Conservation (phyloP, 345 rosid genomes). For the Salix purpurea region DNA sequence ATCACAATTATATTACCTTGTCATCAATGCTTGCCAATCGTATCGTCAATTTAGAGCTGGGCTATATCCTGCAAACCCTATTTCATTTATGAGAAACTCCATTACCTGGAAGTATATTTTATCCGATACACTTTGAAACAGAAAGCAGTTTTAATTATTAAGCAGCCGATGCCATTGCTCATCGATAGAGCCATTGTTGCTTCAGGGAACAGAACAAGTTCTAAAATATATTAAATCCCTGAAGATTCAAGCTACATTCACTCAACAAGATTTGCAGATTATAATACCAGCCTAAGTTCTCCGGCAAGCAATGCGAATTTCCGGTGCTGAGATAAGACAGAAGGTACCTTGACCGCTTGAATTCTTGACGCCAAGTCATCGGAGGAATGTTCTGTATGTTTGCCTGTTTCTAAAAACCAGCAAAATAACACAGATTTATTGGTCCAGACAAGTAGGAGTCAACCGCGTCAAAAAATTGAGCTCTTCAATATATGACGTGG, state of each 20-base stretch:
- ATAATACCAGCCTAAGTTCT: constrained; percentile 58
- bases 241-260: background rate
- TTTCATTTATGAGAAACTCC: background rate
- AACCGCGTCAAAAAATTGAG: background rate
- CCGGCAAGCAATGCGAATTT: constrained; percentile 69
- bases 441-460: background rate
- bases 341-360: constrained; percentile 41
- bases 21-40: too few species aligned
- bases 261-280: background rate
- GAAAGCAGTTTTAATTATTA: background rate
- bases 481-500: background rate
- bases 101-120: background rate
- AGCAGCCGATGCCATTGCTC: background rate
- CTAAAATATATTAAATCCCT: background rate
- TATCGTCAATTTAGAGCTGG: background rate
- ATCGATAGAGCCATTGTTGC: background rate
- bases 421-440: background rate
- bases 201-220: background rate
- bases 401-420: constrained; percentile 11
- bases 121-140: background rate
- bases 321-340: constrained; percentile 74
- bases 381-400: constrained; percentile 17
- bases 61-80: background rate
- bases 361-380: constrained; percentile 37
- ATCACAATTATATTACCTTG: too few species aligned